Conservation (phyloP, 2,329 filamentous ascomycete genomes). For the Colletotrichum sp. region DNA sequence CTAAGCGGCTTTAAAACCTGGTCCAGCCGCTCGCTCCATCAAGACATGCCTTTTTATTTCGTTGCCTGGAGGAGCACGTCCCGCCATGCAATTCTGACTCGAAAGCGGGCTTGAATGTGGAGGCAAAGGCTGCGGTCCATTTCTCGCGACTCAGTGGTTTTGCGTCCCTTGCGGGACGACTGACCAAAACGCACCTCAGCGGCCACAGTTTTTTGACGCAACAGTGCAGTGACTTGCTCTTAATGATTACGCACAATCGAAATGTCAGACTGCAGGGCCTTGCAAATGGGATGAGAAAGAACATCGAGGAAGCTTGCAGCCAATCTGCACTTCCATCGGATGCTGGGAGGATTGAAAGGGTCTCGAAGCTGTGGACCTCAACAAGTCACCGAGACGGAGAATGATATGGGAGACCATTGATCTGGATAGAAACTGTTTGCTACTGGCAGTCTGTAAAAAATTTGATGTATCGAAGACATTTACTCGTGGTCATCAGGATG, state of each 20-base stretch:
- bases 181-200: neutral
- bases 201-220: neutral
- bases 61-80: neutral
- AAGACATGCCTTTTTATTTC: neutral
- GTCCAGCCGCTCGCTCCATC: neutral
- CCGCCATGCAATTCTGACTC: neutral
- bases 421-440: neutral
- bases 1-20: neutral
- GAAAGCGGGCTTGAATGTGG: neutral
- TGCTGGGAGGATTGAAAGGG: neutral
- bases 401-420: neutral
- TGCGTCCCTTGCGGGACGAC: neutral
- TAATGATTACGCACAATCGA: neutral
- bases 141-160: neutral
- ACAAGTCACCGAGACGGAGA: neutral
- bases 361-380: neutral
- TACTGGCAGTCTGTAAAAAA: neutral
- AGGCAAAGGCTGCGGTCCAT: neutral
- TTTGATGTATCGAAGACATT: neutral
- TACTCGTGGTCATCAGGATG: slow-evolving; percentile 39
- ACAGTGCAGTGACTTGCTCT: neutral
- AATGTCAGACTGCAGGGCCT: neutral
- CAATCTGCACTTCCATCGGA: neutral
- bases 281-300: neutral
- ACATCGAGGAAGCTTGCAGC: neutral